Base-by-base conservation (phyloP, 164 flowering plant genomes). In the Kingdonia uniflora region DNA sequence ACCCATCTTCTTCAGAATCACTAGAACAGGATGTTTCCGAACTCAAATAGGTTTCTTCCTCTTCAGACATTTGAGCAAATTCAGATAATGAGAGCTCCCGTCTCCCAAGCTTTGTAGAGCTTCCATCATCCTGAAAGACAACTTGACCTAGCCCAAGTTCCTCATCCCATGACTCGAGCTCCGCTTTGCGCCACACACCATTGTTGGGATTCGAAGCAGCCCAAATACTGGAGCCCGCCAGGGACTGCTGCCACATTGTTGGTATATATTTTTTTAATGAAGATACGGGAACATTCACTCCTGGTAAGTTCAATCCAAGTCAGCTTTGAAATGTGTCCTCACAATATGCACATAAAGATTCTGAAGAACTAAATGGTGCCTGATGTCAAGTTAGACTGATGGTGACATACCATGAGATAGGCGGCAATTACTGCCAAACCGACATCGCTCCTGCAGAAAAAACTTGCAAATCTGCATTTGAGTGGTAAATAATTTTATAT, bases 391-490 rank as follows among this genome's bases (percentile, higher is more conserved):
- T n/a, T n/a, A n/a, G n/a, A n/a, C n/a, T n/a, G 45, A 62, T 45
- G 49, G 48, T 44, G 71, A 75, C 94, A 75, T 91, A 91, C 98
- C 99, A 86, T 92, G 99, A 46, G 97, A 92, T 64, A 74, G 70
- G 76, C 95, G 95, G 82, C 99, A 92, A 64, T 58, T 81, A 71
- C 75, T 60, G 71, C 97, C 97, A 84, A 88, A 88, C 63, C 95
- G 85, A 75, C 99, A 92, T 25, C 97, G 78, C 71, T 86, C 85
- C 72, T 88, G 95, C 49, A 84, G 82, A 73, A 84, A 92, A 83
- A 92, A 92, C 80, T 86, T 86, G 95, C 99, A 92, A 46, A 92
- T 85, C 98, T 92, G 95, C 95, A 87, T 77, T 77, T 57, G 39
- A 67, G 79, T 68, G 72, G 62, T 71, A 64, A 3, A 29, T 29